Conservation (phyloP, 768 basidiomycete genomes). For the Nidularia pulvinata region DNA sequence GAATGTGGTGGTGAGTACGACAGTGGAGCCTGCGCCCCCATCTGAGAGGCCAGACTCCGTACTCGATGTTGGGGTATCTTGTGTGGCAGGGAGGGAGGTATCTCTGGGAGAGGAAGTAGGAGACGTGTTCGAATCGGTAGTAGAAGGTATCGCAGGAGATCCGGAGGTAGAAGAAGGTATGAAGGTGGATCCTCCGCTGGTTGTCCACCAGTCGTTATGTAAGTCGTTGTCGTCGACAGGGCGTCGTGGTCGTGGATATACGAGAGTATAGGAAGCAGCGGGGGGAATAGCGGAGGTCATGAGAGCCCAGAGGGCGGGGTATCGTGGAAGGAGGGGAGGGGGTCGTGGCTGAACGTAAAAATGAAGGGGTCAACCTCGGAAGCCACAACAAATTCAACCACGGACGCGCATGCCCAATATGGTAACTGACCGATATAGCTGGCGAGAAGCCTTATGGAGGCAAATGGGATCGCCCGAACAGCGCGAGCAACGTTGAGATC, state of each 20-base stretch:
- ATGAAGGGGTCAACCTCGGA: too few relatives aligned
- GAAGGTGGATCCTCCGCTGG: background rate
- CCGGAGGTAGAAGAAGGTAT: background rate
- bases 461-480: too few relatives aligned
- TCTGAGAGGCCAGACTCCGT: slow-evolving; percentile 2
- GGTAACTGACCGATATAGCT: too few relatives aligned
- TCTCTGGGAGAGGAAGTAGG: background rate
- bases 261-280: too few relatives aligned
- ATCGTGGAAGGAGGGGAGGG: too few relatives aligned
- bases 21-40: background rate
- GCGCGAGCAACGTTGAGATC: too few relatives aligned
- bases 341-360: too few relatives aligned
- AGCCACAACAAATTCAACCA: too few relatives aligned
- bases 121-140: slow-evolving; percentile 1
- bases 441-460: too few relatives aligned
- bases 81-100: slow-evolving; percentile 1
- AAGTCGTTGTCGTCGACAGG: background rate
- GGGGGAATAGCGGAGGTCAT: too few relatives aligned
- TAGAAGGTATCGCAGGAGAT: background rate
- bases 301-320: too few relatives aligned
- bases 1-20: slow-evolving; percentile 29
- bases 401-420: too few relatives aligned
- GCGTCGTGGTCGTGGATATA: background rate
- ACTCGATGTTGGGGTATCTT: slow-evolving; percentile 2
- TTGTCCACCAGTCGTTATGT: background rate